A percentile compares a stretch with the other conserved stretches of the same genome.
Conservation (phyloP, 1,284 basidiomycete species). For the Mycena sp. region DNA sequence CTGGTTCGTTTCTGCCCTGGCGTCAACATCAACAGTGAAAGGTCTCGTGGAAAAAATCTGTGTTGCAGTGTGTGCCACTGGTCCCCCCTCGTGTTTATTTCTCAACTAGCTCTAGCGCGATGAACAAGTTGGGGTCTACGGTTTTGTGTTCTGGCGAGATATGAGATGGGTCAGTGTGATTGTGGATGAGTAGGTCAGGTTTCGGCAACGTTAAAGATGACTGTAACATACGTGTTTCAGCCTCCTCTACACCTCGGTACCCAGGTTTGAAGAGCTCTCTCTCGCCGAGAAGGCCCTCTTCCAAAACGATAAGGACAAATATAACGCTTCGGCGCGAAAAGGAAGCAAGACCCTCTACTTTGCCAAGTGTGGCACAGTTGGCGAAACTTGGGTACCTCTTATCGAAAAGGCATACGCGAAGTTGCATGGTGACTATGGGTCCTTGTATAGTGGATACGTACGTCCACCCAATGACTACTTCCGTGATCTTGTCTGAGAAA, state of each 20-base stretch:
- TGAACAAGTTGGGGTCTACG: constrained; percentile 50
- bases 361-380: constrained; percentile 53
- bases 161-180: constrained; percentile 48
- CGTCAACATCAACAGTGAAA: constrained; percentile 45
- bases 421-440: constrained; percentile 54
- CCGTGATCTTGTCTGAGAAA: not conserved
- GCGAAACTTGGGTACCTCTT: constrained; percentile 63
- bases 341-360: constrained; percentile 54
- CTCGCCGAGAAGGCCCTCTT: constrained; percentile 51
- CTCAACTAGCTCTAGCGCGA: constrained; percentile 40
- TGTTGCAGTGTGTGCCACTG: constrained; percentile 43
- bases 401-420: constrained; percentile 67
- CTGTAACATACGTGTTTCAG: not conserved
- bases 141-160: constrained; percentile 51
- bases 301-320: constrained; percentile 57
- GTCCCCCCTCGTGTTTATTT: not conserved
- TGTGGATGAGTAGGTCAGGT: constrained; percentile 47
- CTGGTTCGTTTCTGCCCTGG: constrained; percentile 52
- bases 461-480: constrained; percentile 24
- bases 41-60: constrained; percentile 52
- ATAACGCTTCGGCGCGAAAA: constrained; percentile 55
- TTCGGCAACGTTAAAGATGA: not conserved
- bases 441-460: constrained; percentile 48
- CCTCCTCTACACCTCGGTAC: constrained; percentile 46
- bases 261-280: constrained; percentile 59